phyloP scores from a whole-genome alignment of 2,329 filamentous ascomycete species.

The Cordyceps pruinosa region DNA sequence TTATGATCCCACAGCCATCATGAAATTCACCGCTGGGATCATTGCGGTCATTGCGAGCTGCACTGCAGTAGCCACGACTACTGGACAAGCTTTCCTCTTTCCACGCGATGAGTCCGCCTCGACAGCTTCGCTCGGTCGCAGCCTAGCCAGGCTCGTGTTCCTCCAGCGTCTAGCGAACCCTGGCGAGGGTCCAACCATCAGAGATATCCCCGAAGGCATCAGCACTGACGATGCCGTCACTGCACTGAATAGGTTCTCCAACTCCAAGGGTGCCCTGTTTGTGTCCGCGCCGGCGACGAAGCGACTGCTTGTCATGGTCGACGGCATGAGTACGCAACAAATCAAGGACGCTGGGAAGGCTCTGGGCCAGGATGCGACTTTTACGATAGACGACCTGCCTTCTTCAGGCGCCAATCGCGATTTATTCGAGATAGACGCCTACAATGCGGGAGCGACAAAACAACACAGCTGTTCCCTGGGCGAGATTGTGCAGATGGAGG shows the following conservation, averaged over 20 bases:
- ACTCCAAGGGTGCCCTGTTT: constrained; percentile 45
- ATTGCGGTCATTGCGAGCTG: constrained; percentile 32
- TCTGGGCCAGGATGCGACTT: constrained; percentile 35
- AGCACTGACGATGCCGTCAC: constrained; percentile 43
- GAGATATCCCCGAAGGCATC: constrained; percentile 36
- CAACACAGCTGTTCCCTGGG: constrained; percentile 31
- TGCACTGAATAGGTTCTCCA: constrained; percentile 55
- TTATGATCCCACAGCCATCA: constrained; percentile 27
- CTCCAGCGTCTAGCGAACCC: constrained; percentile 47
- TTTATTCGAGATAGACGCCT: constrained; percentile 36
- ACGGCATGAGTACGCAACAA: constrained; percentile 45
- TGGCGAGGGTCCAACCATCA: constrained; percentile 41
- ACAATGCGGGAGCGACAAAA: constrained; percentile 30
- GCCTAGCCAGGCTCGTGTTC: constrained; percentile 51
- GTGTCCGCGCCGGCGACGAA: constrained; percentile 23
- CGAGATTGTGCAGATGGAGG: constrained; percentile 35
- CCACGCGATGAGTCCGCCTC: constrained; percentile 25
- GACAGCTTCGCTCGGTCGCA: constrained; percentile 40
- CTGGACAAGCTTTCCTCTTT: constrained; percentile 50
- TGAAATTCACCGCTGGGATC: constrained; percentile 38
- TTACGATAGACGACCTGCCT: constrained; percentile 41
- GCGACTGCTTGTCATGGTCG: constrained; percentile 54
- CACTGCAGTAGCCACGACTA: constrained; percentile 31
- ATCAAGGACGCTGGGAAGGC: constrained; percentile 36
- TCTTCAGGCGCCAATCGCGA: constrained; percentile 35